phyloP scores from a whole-genome alignment of 2,329 filamentous ascomycete genomes.

The Exophiala lecanii-corni region DNA sequence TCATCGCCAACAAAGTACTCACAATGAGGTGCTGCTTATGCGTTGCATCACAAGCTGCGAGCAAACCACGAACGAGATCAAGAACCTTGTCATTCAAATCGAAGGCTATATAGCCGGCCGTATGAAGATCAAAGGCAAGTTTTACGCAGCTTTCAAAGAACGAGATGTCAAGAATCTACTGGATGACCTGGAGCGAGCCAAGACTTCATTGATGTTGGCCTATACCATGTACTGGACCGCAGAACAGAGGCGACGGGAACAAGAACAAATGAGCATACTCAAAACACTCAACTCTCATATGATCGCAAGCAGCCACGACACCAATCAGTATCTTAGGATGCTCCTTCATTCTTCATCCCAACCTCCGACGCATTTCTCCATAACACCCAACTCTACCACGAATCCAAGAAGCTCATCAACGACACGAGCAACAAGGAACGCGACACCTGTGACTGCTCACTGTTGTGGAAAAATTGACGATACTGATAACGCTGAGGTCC shows the following conservation, averaged over 20 bases:
- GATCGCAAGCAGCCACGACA: too few relatives aligned
- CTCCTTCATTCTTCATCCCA: too few relatives aligned
- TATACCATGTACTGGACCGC: conserved; percentile 7
- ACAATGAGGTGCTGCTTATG: neutral
- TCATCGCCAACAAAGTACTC: neutral
- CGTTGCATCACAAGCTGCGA: conserved; percentile 6
- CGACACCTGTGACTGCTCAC: too few relatives aligned
- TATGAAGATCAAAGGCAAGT: neutral
- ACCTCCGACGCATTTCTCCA: too few relatives aligned
- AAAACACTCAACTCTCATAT: neutral
- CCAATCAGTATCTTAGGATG: too few relatives aligned
- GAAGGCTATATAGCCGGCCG: conserved; percentile 5
- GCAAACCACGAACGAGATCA: conserved; percentile 1
- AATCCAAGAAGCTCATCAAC: too few relatives aligned
- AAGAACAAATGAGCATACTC: conserved; percentile 2
- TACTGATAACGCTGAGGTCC: neutral
- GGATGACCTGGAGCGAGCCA: conserved; percentile 9
- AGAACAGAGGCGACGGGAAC: conserved; percentile 8
- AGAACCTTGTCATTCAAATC: conserved; percentile 4
- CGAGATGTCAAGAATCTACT: conserved; percentile 11
- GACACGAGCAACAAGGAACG: too few relatives aligned
- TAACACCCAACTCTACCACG: too few relatives aligned
- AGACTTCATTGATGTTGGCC: conserved; percentile 8
- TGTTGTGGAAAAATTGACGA: too few relatives aligned
- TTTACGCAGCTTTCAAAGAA: conserved; percentile 10